These are phyloP conservation scores for Tinospora cordifolia DNA, from an alignment of 164 flowering plant genomes.

Conservation along the genomic window DNA sequence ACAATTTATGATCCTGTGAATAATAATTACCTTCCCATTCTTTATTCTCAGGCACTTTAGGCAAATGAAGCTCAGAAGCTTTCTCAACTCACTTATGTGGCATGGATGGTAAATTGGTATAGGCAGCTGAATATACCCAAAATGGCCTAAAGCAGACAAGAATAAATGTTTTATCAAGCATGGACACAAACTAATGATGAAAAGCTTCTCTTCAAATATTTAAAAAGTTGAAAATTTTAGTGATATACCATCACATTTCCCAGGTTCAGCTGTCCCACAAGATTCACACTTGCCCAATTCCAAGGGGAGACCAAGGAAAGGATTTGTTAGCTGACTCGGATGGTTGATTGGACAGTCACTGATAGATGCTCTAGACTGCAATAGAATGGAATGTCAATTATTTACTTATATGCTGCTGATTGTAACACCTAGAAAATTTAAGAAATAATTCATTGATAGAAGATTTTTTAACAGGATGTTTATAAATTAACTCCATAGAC, in stretches of 20 bases:
- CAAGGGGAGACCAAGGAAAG: conserved; percentile 85
- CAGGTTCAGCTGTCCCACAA: conserved; percentile 83
- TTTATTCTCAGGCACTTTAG: conserved; percentile 67
- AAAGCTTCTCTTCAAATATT: background rate
- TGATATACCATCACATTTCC: conserved; percentile 76
- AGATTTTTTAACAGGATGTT: background rate
- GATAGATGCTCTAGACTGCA: conserved; percentile 61
- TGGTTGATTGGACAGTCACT: conserved; percentile 69
- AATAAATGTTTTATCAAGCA: conserved; percentile 2
- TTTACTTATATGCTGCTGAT: background rate
- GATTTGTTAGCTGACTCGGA: conserved; percentile 72
- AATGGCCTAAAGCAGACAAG: conserved; percentile 62
- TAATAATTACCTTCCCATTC: conserved; percentile 48
- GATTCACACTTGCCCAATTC: conserved; percentile 88
- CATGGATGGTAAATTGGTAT: conserved; percentile 74
- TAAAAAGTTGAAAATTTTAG: background rate
- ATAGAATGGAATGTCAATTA: background rate
- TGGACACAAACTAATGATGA: background rate
- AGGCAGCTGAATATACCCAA: conserved; percentile 83
- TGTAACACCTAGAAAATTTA: background rate
- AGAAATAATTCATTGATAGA: background rate
- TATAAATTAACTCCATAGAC: background rate
- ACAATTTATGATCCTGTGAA: background rate
- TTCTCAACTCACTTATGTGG: conserved; percentile 61
- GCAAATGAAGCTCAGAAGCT: conserved; percentile 57